Evolutionary conservation across 2,329 filamentous ascomycete genomes (phyloP), one percentile per base, ranked within the genome.

Genomic region (Xylariaceae sp.): DNA sequence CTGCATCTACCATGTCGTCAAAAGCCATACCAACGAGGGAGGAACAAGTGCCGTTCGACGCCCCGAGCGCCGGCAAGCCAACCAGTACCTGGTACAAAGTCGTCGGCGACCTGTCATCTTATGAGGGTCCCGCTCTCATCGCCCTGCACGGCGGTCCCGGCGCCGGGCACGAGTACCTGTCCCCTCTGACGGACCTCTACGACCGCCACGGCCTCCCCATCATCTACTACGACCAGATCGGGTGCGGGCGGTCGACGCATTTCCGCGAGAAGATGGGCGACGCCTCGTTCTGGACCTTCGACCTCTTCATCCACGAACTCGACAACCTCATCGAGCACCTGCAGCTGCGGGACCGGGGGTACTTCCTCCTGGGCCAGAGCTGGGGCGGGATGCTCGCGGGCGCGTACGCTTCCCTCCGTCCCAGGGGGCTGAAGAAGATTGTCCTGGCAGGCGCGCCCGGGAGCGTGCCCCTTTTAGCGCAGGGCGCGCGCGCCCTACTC

Each of bases 151-250:
- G 45, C 4, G 45, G 45, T 5, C 45, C 41, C 3, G 44, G 44
- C 2, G 69, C 70, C 2, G 69, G 69, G 13, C 78, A 83, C 47
- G 69, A 79, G 50, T 69, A 81, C 52, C 67, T 83, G 4, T 75
- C 78, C 15, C 77, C 78, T 8, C 64, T 85, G 41, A 69, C 78
- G 39, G 68, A 74, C 16, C 70, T 83, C 3, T 34, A 24, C 32
- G 12, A 13, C 6, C 11, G 30, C n/a, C 57, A 61, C 46, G 51
- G 53, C 31, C 61, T 65, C 14, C 67, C 71, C 1, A 57, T 73
- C 4, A 54, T 37, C 5, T 30, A 18, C 24, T 37, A 37, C 34
- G 34, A 37, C 15, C 34, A 37, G 15, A 30, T 37, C 16, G 34
- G 34, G 3, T 37, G 24, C 12, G 34, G 34, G 9, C 7, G 15